Base-by-base conservation (phyloP, 2,329 filamentous ascomycete species). In the Cercospora sp. region DNA sequence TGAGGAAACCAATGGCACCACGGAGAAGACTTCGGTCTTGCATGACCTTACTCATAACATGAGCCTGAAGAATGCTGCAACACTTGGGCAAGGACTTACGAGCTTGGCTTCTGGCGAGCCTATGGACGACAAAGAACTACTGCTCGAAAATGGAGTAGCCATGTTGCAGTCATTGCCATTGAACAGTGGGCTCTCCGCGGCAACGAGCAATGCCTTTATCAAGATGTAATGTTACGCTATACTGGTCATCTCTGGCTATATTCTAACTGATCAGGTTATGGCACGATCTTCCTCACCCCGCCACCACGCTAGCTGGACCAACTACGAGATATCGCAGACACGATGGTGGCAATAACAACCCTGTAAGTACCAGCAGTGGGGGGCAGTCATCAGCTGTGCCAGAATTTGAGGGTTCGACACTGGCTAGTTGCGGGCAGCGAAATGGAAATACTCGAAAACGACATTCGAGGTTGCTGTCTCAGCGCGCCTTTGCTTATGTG, bases 271-370 rank as follows among this genome's bases (percentile, higher is more conserved):
- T 6, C 53, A 64, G 62, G 62, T 79, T 87, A 3, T 87, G 82
- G 80, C 74, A 83, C 68, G 84, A 86, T 71, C 77, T 87, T 13
- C 84, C 84, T 33, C 84, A 86, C 72, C 84, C 84, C 12, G 77
- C 83, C 5, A 78, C 80, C 2, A 83, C 83, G 20, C 71, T 81
- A 12, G 81, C 83, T 48, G 84, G 84, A 12, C 84, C 84, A 5
- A 78, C 79, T 7, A 73, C 80, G 12, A 78, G 80, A 68, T 84
- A 83, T 71, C 40, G 64, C 13, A 48, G 64, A 68, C 79, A 82
- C 68, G 82, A 84, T 69, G 82, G 82, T 5, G 77, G 81, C 40
- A 76, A 77, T 20, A 84, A 84, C 72, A 86, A 84, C 69, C 82
- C 80, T 9, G 60, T 62, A 48, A n/a, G 60, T 51, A 23, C n/a